Evolutionary conservation across 148 eudicot genomes (phyloP), one percentile per base, ranked within the genome.

Genomic region (Vaccinium vitisidaea): DNA sequence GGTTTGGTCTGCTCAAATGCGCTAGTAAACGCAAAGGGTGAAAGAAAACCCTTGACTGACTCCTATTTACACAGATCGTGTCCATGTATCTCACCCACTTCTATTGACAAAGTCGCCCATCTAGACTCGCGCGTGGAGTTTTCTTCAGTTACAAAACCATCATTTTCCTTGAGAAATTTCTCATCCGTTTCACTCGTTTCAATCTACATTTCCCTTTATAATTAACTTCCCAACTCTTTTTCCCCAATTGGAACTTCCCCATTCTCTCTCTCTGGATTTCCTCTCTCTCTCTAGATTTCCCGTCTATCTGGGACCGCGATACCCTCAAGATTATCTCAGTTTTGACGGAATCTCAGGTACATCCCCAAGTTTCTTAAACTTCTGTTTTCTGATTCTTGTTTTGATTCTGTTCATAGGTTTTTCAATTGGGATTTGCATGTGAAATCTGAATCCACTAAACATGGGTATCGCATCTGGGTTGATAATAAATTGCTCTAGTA

Each of bases 291-390:
- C 74, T 30, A 4, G 74, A 30, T 61, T 69, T 15, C 14, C 55
- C 13, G 39, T 16, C 27, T 82, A 23, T 77, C 83, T 48, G 76
- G 59, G 76, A 21, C 14, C 39, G 46, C 76, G 23, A 65, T 65
- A 63, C 46, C 32, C 46, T 1, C 83, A 49, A 49, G 59, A 67
- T 63, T 2, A 46, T 61, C 56, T 59, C 83, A 36, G n/a, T 81
- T 32, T 73, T 36, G 49, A 53, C 25, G 14, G 16, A 77, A 12
- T 49, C 84, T 70, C 84, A 49, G 84, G 83, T 82, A 69, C 77
- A 3, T 49, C 5, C 10, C 12, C 46, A 8, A 43, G 50, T 10
- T 13, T 58, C 11, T 36, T 49, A 3, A n/a, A 9, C 10, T 82
- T 6, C 43, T 48, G 27, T 82, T 50, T 69, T 19, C 48, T 67